Conservation (phyloP, 1,139 yeast genomes). For the Yarrowia galli region DNA sequence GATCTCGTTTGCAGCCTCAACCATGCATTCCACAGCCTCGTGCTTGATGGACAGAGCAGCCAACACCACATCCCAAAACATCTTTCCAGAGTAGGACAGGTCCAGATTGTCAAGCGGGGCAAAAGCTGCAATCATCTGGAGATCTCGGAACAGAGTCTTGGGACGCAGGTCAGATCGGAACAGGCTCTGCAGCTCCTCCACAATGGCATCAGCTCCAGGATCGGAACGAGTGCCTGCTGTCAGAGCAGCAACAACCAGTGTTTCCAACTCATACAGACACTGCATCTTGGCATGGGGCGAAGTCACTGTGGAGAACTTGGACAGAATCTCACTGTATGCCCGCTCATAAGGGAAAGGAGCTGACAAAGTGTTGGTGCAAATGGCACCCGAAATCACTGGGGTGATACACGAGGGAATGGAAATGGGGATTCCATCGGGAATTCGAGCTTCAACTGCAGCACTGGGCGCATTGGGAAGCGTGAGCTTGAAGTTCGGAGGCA, state of each 20-base stretch:
- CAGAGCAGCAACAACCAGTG: slow-evolving; percentile 48
- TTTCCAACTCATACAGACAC: slow-evolving; percentile 47
- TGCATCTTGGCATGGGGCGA: slow-evolving; percentile 49
- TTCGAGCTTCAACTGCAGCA: slow-evolving; percentile 14
- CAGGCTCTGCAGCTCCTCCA: slow-evolving; percentile 48
- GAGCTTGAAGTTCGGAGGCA: slow-evolving; percentile 19
- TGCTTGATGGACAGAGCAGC: slow-evolving; percentile 51
- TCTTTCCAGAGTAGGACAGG: slow-evolving; percentile 49
- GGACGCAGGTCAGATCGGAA: slow-evolving; percentile 47
- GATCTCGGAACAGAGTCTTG: slow-evolving; percentile 50
- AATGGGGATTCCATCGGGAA: slow-evolving; percentile 32
- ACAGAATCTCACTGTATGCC: slow-evolving; percentile 46
- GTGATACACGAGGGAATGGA: slow-evolving; percentile 34
- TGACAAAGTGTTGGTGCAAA: slow-evolving; percentile 23
- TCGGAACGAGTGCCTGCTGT: slow-evolving; percentile 41
- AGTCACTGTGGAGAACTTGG: slow-evolving; percentile 46
- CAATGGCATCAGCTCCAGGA: slow-evolving; percentile 50
- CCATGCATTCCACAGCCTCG: slow-evolving; percentile 48
- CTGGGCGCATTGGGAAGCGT: slow-evolving; percentile 11
- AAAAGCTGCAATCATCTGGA: slow-evolving; percentile 52
- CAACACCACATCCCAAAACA: slow-evolving; percentile 52
- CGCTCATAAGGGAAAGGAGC: slow-evolving; percentile 43
- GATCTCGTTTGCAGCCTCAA: slow-evolving; percentile 50
- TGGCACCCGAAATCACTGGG: slow-evolving; percentile 8
- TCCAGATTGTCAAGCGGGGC: slow-evolving; percentile 50